Evolutionary conservation across 176 grass and related monocot genomes (phyloP).

Genomic region (Oryza punctata): DNA sequence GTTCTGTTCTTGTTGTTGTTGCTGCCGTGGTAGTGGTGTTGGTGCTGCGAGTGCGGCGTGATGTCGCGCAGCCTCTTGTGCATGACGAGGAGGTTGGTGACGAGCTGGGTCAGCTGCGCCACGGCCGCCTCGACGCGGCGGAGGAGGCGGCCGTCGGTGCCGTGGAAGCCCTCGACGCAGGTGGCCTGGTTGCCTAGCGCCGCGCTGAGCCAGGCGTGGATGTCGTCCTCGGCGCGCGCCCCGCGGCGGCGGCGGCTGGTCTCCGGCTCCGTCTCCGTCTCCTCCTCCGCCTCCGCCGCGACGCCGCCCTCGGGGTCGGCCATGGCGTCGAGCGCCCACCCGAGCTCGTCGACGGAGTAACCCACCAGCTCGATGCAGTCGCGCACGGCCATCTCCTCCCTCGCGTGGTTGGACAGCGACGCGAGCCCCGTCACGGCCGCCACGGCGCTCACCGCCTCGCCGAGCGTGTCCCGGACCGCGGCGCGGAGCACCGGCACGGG

Average conservation of each 20-base stretch:
- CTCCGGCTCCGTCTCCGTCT: neutral
- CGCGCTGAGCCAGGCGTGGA: slow-evolving; percentile 86
- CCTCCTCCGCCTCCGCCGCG: neutral
- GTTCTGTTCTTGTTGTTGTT: slow-evolving; percentile 40
- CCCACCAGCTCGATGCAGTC: slow-evolving; percentile 89
- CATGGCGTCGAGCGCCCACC: too few species aligned
- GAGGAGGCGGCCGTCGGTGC: slow-evolving; percentile 57
- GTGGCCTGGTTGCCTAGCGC: slow-evolving; percentile 83
- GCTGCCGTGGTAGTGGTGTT: neutral
- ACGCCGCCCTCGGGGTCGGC: too few species aligned
- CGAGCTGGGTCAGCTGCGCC: slow-evolving; percentile 65
- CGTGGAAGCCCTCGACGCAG: slow-evolving; percentile 78
- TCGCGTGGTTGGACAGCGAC: slow-evolving; percentile 46
- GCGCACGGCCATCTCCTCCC: slow-evolving; percentile 77
- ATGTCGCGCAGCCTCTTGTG: slow-evolving; percentile 68
- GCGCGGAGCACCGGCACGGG: slow-evolving; percentile 74
- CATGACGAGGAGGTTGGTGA: slow-evolving; percentile 82
- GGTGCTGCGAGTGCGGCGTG: slow-evolving; percentile 38
- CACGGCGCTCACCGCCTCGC: slow-evolving; percentile 54
- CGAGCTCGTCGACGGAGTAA: neutral
- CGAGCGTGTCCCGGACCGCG: slow-evolving; percentile 66
- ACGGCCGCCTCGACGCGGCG: slow-evolving; percentile 51
- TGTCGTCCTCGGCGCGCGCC: slow-evolving; percentile 44
- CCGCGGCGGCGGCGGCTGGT: neutral
- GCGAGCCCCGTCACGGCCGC: slow-evolving; percentile 44